A percentile compares a stretch with the other conserved stretches of the same genome.
Conservation (phyloP, 345 rosid species). For the Populus simonii region DNA sequence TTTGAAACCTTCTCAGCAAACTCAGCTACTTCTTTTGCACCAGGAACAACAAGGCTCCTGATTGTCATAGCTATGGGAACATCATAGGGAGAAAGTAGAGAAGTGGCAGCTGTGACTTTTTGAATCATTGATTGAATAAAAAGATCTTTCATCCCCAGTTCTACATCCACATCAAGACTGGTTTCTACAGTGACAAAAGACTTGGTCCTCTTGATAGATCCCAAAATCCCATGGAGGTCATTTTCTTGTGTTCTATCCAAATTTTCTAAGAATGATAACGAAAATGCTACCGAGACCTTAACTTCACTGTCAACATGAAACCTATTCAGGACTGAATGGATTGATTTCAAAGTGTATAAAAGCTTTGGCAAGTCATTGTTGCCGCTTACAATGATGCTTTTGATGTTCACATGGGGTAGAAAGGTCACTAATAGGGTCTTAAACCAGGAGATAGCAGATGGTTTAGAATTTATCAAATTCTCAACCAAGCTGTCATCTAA, state of each 20-base stretch:
- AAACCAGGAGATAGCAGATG: slow-evolving; percentile 36
- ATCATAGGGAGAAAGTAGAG: slow-evolving; percentile 22
- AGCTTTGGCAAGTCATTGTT: slow-evolving; percentile 24
- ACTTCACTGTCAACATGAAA: slow-evolving; percentile 11
- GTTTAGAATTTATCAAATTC: slow-evolving; percentile 21
- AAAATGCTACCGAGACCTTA: slow-evolving; percentile 39
- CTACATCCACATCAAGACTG: slow-evolving; percentile 7
- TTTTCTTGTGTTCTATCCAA: slow-evolving; percentile 16
- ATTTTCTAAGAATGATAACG: slow-evolving; percentile 37
- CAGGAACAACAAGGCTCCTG: slow-evolving; percentile 18
- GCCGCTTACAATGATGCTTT: slow-evolving; percentile 29
- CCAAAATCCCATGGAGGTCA: slow-evolving; percentile 24
- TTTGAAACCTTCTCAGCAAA: slow-evolving; percentile 20
- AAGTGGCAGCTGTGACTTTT: slow-evolving; percentile 18
- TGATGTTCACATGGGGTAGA: slow-evolving; percentile 26
- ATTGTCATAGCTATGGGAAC: slow-evolving; percentile 26
- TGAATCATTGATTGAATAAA: slow-evolving; percentile 25
- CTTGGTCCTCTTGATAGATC: slow-evolving; percentile 23
- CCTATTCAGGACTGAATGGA: slow-evolving; percentile 22
- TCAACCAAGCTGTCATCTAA: slow-evolving; percentile 26
- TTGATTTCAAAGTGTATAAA: slow-evolving; percentile 27
- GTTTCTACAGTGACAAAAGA: slow-evolving; percentile 36
- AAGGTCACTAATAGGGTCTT: slow-evolving; percentile 19
- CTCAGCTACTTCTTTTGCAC: slow-evolving; percentile 23
- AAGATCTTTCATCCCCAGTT: slow-evolving; percentile 24